Evolutionary conservation across 164 flowering plant species (phyloP).

Genomic region (Piper betle): DNA sequence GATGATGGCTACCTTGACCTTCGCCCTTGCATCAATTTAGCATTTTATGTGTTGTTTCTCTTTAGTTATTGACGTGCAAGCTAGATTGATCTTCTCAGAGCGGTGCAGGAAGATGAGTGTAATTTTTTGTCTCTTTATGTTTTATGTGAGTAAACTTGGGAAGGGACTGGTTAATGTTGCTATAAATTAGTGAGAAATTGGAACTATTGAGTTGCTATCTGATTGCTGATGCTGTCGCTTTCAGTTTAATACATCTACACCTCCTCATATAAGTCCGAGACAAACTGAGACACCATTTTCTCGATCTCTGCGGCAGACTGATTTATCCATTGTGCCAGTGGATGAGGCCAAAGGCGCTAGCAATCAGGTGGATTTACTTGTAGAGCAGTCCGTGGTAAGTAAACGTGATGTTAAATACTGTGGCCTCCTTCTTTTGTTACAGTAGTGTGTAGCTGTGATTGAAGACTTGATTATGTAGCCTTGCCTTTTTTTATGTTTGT

Average conservation of each 20-base stretch:
- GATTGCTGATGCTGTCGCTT: background rate
- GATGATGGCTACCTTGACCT: too few relatives aligned
- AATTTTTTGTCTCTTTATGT: background rate
- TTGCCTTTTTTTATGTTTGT: background rate
- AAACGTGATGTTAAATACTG: background rate
- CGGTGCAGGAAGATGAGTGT: background rate
- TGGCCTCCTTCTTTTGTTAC: background rate
- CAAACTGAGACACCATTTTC: slow-evolving; percentile 19
- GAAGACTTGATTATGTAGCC: too few relatives aligned
- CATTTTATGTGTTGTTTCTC: background rate
- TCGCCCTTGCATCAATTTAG: too few relatives aligned
- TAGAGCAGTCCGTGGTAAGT: slow-evolving; percentile 31
- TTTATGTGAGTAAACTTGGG: background rate
- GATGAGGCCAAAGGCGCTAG: slow-evolving; percentile 29
- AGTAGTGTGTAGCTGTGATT: background rate
- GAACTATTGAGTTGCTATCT: background rate
- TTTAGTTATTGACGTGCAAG: background rate
- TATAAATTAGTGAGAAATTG: background rate
- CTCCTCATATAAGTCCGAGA: slow-evolving; percentile 9
- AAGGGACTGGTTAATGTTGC: background rate
- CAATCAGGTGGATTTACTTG: slow-evolving; percentile 17
- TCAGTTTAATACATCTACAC: slow-evolving; percentile 8
- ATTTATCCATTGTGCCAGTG: slow-evolving; percentile 7
- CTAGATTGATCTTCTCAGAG: background rate
- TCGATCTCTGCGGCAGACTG: slow-evolving; percentile 22